Evolutionary conservation across 1,139 yeast genomes (phyloP).

Genomic region (Meyerozyma carpophila): DNA sequence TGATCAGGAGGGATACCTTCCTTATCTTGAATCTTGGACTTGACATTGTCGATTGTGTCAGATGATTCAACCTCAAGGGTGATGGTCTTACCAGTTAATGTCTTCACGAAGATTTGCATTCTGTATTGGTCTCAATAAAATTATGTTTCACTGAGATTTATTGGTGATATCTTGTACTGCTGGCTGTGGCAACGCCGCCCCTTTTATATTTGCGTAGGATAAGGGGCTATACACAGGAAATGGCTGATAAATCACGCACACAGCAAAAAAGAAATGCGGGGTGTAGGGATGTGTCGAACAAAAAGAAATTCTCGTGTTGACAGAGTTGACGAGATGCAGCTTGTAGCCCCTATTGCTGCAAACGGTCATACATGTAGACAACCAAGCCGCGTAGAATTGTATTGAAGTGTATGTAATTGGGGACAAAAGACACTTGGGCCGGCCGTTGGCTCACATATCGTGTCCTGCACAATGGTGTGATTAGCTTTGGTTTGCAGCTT

Average conservation of each 20-base stretch:
- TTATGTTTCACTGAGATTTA: background rate
- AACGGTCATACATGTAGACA: no score
- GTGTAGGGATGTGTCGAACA: background rate
- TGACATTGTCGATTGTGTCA: conserved; percentile 13
- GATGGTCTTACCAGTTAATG: conserved; percentile 15
- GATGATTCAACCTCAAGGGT: conserved; percentile 13
- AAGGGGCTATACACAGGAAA: background rate
- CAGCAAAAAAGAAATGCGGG: conserved; percentile 1
- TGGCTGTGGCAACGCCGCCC: conserved; percentile 5
- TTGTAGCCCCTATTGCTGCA: background rate
- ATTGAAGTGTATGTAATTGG: background rate
- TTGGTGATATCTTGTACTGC: background rate
- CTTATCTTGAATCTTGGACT: conserved; percentile 13
- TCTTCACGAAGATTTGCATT: conserved; percentile 22
- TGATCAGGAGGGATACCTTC: conserved; percentile 15
- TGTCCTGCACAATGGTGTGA: background rate
- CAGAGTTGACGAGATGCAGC: background rate
- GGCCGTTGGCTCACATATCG: no score
- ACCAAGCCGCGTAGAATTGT: no score
- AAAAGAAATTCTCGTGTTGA: background rate
- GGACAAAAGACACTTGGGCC: background rate
- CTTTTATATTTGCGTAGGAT: conserved; percentile 5
- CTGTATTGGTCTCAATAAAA: conserved; percentile 50
- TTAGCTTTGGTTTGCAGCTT: background rate
- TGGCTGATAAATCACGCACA: conserved; percentile 2